These are phyloP conservation scores for Parasarocladium wereldwijsianum DNA, from an alignment of 2,329 filamentous ascomycete species.

Conservation along the genomic window DNA sequence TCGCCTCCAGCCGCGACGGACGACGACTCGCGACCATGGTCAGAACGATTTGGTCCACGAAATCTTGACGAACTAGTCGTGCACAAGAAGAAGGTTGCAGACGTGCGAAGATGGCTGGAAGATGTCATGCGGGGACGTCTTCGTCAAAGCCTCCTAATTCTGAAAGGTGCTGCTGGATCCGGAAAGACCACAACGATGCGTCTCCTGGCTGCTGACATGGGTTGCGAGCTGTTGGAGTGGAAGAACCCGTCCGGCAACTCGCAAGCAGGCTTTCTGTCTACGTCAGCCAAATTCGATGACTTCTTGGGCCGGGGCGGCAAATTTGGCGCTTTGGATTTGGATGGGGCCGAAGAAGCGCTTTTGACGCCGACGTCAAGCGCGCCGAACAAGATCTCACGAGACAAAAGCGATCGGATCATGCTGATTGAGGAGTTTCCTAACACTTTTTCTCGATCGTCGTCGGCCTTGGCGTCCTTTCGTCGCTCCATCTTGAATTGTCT, in stretches of 20 bases:
- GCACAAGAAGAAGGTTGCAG: conserved; percentile 83
- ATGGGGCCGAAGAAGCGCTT: conserved; percentile 12
- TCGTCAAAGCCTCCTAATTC: conserved; percentile 60
- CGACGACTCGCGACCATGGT: conserved; percentile 64
- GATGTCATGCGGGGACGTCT: conserved; percentile 52
- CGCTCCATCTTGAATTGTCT: conserved; percentile 62
- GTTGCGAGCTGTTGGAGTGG: conserved; percentile 75
- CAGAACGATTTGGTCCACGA: conserved; percentile 64
- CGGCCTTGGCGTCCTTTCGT: conserved; percentile 55
- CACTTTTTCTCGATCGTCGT: conserved; percentile 52
- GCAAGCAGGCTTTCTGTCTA: conserved; percentile 50
- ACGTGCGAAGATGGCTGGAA: conserved; percentile 73
- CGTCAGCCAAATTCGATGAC: conserved; percentile 75
- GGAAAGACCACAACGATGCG: conserved; percentile 84
- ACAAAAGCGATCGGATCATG: conserved; percentile 38
- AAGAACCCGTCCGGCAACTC: conserved; percentile 58
- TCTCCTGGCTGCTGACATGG: conserved; percentile 64
- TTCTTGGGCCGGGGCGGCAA: conserved; percentile 72
- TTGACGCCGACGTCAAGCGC: conserved; percentile 10
- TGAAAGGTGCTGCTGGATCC: conserved; percentile 82
- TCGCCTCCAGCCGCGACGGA: conserved; percentile 15
- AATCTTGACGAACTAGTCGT: conserved; percentile 77
- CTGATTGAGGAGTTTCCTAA: conserved; percentile 74
- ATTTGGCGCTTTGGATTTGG: conserved; percentile 54
- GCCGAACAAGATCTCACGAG: conserved; percentile 4